Conservation (phyloP, 352 stramenopile species). For the Aphanomyces euteiches region DNA sequence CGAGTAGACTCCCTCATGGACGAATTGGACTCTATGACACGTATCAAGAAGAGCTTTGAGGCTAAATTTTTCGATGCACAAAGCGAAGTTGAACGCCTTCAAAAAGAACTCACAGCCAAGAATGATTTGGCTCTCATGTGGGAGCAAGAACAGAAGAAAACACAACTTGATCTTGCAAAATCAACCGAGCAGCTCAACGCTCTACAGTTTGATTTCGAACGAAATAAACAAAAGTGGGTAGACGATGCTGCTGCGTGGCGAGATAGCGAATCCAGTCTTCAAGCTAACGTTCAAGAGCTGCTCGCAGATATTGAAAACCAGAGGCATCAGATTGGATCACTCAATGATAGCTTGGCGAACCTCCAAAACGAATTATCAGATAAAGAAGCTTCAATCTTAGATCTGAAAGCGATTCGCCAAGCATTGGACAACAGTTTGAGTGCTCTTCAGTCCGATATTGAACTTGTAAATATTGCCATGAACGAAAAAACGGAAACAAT, state of each 20-base stretch:
- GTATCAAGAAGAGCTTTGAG: constrained; percentile 72
- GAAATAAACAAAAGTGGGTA: not conserved
- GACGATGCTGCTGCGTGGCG: not conserved
- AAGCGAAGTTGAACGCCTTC: constrained; percentile 34
- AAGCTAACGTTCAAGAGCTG: not conserved
- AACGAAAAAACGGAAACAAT: no score
- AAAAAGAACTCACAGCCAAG: constrained; percentile 1
- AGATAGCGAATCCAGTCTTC: not conserved
- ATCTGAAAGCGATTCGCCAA: no score
- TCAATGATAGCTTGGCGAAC: no score
- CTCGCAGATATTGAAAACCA: no score
- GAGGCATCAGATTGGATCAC: no score
- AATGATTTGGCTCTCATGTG: not conserved
- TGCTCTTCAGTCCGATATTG: no score
- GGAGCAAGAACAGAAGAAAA: not conserved
- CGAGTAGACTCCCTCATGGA: constrained; percentile 56
- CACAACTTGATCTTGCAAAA: not conserved
- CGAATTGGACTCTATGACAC: constrained; percentile 49
- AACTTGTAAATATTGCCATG: no score
- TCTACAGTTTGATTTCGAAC: not conserved
- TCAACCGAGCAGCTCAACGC: not conserved
- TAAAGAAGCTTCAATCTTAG: no score
- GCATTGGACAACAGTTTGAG: no score
- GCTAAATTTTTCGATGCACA: constrained; percentile 57
- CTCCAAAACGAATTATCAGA: no score